Evolutionary conservation across 352 stramenopile species (phyloP), one percentile per base, ranked within the genome.

Genomic region (Pythium plurisporium): DNA sequence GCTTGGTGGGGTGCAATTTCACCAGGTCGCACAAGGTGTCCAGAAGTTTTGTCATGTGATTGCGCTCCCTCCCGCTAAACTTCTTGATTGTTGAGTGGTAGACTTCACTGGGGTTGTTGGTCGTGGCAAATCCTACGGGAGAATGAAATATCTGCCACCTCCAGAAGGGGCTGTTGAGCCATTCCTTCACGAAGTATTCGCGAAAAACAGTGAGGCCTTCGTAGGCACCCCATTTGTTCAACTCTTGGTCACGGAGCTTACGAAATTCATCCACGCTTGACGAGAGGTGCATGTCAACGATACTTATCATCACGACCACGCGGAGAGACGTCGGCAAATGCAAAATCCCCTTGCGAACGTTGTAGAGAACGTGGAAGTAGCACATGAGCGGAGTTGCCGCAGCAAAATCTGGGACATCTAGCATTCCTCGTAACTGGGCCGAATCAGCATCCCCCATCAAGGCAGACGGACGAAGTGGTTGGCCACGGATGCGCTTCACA

Each of bases 61-160:
- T 46, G 5, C 47, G 36, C 12, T 31, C 4, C 4, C 38, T 37
- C 5, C 20, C 33, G 1, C 38, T 57, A 49, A 34, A 65, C 23
- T 30, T 53, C 50, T 66, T 66, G 43, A 66, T 55, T 0, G 9
- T 36, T 8, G 59, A n/a, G 43, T 66, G 53, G 44, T 49, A 66
- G 20, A 61, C 59, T 27, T 66, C 59, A 22, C 50, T 50, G 4
- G 59, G 59, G 23, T 61, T 66, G 45, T 61, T 66, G 14, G 59
- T 66, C 4, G 51, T 31, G 1, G 59, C 44, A 25, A 47, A 66
- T 11, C 50, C 34, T 8, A 19, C 20, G 14, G 50, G 59, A 4
- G 50, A 40, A 27, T 66, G 57, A 22, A 61, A 66, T 19, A 60
- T 42, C 25, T 66, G 59, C 59, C 59, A 66, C 17, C 49, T 53